These are phyloP conservation scores for Mucor irregularis DNA, from an alignment of 371 early-diverging fungal genomes.

Conservation along the genomic window DNA sequence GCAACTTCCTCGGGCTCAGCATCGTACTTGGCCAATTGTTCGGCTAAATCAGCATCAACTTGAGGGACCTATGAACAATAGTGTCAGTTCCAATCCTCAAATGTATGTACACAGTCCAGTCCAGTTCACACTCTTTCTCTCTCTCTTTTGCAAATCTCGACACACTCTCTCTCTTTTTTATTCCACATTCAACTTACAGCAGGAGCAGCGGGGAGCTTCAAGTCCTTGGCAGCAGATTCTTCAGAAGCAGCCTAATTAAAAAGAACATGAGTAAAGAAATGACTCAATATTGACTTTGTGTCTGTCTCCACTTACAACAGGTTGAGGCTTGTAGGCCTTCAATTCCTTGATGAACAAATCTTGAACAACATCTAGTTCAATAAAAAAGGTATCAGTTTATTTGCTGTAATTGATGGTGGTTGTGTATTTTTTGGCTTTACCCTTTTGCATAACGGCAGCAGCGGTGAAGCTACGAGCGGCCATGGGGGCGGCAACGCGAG, in stretches of 20 bases:
- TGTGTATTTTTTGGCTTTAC: conserved; percentile 19
- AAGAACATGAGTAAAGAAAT: not conserved
- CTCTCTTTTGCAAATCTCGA: too few species aligned
- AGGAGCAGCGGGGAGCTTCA: conserved; percentile 54
- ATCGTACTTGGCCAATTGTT: conserved; percentile 51
- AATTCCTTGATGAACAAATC: conserved; percentile 55
- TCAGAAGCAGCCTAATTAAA: conserved; percentile 37
- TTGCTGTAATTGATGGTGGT: not conserved
- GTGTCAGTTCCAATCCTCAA: too few species aligned
- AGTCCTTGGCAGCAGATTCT: conserved; percentile 47
- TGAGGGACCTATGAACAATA: conserved; percentile 32
- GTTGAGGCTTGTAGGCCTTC: conserved; percentile 55
- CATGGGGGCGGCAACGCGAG: conserved; percentile 32
- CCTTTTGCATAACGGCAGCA: conserved; percentile 49
- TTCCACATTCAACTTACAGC: conserved; percentile 28
- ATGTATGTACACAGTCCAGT: too few species aligned
- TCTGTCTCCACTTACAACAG: conserved; percentile 50
- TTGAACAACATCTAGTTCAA: conserved; percentile 54
- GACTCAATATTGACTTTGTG: too few species aligned
- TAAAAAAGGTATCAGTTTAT: not conserved
- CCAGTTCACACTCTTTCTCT: too few species aligned
- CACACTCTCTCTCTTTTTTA: too few species aligned
- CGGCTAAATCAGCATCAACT: conserved; percentile 45
- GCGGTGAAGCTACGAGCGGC: conserved; percentile 45
- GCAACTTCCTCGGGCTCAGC: conserved; percentile 46